These are phyloP conservation scores for Phylloporus rhodoxanthus DNA, from an alignment of 768 basidiomycete species.

Conservation along the genomic window DNA sequence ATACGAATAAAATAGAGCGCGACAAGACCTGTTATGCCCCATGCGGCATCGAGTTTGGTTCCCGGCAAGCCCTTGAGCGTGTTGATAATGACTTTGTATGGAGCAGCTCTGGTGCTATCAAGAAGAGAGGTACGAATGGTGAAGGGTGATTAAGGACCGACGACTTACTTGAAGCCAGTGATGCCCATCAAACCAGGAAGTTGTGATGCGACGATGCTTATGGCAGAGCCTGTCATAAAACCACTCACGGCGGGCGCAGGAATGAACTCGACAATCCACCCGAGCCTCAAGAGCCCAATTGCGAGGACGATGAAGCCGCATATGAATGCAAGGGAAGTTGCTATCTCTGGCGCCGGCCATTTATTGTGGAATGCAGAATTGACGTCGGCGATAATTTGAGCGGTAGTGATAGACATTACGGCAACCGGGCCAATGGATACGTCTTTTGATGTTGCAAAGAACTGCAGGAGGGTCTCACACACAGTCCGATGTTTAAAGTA, in stretches of 20 bases:
- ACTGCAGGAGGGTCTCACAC: slow-evolving; percentile 34
- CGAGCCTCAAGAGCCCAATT: slow-evolving; percentile 83
- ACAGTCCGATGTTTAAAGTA: not conserved
- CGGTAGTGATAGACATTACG: slow-evolving; percentile 89
- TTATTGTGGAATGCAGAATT: slow-evolving; percentile 45
- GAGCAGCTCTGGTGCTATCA: slow-evolving; percentile 72
- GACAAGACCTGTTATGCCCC: slow-evolving; percentile 73
- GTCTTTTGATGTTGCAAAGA: slow-evolving; percentile 97
- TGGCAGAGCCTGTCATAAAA: slow-evolving; percentile 98
- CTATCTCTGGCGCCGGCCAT: slow-evolving; percentile 71
- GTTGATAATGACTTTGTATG: slow-evolving; percentile 88
- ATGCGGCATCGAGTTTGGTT: slow-evolving; percentile 79
- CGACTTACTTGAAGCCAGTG: slow-evolving; percentile 68
- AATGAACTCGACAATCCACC: slow-evolving; percentile 95
- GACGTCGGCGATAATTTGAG: slow-evolving; percentile 73
- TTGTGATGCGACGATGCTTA: slow-evolving; percentile 85
- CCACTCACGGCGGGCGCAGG: slow-evolving; percentile 78
- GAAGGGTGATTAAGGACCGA: not conserved
- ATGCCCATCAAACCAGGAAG: slow-evolving; percentile 88
- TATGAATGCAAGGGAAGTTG: slow-evolving; percentile 76
- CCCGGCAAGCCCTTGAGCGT: slow-evolving; percentile 76
- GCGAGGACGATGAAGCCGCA: slow-evolving; percentile 88
- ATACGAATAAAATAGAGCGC: slow-evolving; percentile 66
- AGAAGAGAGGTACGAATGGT: slow-evolving; percentile 1
- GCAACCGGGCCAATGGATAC: slow-evolving; percentile 99